A percentile compares a stretch with the other conserved stretches of the same genome.
These are phyloP conservation scores for Aspergillus udagawae DNA, from an alignment of 2,329 filamentous ascomycete species.

Conservation along the genomic window DNA sequence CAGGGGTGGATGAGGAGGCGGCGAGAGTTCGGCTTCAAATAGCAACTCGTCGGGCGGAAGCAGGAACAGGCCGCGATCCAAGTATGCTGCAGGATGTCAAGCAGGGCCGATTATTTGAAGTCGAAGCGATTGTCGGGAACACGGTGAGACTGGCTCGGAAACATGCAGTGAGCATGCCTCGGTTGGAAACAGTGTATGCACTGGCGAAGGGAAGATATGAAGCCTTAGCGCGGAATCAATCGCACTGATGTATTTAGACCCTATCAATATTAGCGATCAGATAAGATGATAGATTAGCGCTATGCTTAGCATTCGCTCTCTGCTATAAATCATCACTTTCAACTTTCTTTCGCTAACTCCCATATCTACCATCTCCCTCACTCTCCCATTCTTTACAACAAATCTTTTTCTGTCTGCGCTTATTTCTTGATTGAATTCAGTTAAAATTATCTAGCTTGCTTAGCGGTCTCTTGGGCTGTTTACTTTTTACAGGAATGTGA, in stretches of 20 bases:
- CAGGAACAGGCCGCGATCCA: constrained; percentile 40
- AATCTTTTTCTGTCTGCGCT: too few relatives aligned
- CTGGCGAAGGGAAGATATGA: constrained; percentile 35
- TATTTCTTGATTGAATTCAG: too few relatives aligned
- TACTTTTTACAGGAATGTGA: too few relatives aligned
- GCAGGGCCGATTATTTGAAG: constrained; percentile 41
- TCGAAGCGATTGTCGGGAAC: constrained; percentile 51
- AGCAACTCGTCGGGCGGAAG: constrained; percentile 33
- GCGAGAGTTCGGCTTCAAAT: constrained; percentile 36
- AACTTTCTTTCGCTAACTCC: too few relatives aligned
- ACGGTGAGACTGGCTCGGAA: constrained; percentile 39
- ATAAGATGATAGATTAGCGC: too few relatives aligned
- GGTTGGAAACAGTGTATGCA: constrained; percentile 44
- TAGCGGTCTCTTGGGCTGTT: too few relatives aligned
- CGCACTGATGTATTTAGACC: neutral
- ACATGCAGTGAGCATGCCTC: constrained; percentile 38
- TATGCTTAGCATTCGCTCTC: too few relatives aligned
- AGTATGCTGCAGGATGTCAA: constrained; percentile 50
- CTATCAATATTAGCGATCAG: too few relatives aligned
- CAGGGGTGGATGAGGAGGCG: constrained; percentile 31
- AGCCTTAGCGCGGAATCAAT: neutral
- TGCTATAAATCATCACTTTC: too few relatives aligned
- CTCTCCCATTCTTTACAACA: too few relatives aligned
- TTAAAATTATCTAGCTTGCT: too few relatives aligned
- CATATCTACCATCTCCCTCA: too few relatives aligned